Base-by-base conservation (phyloP, 2,329 filamentous ascomycete species). In the Cadophora gregata region DNA sequence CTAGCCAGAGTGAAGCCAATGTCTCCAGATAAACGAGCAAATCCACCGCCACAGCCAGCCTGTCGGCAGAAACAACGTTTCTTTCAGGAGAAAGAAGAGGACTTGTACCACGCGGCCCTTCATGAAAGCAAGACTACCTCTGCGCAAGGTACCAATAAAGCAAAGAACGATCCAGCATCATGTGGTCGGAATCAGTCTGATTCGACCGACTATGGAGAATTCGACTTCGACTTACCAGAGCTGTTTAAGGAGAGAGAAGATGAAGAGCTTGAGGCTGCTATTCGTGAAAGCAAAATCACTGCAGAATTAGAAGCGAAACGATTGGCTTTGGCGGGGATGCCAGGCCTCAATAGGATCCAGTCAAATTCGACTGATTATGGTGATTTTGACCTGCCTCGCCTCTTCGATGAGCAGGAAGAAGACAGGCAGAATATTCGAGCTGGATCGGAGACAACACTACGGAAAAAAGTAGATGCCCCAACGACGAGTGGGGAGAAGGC, bases 371-470 rank as follows among this genome's bases (percentile, higher is more conserved):
- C 51, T 9, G 62, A 59, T 24, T 53, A 63, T 51, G 47, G 61
- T 33, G 33, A 55, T 19, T 38, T 56, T 7, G 61, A 63, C 6
- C 9, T 63, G 7, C 31, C n/a, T 16, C 31, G 65, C 2, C 74
- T 75, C 47, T 76, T 75, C 47, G 64, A 72, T 55, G 74, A 76
- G 42, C 73, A 75, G 36, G 69, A 74, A 24, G 71, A 75, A 48
- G 72, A 74, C 62, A 21, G 14, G 4, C 21, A 8, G 21, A 58
- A 38, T 2, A 27, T 0, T 12, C 21, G 10, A 25, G 19, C 55
- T 14, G 53, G n/a, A 8, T 4, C 19, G 7, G 16, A 36, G 4
- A 10, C 31, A 5, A 29, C 36, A 24, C 2, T 9, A 24, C 31
- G 19, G 6, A n/a, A 24, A 1, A 8, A 56, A 5, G 1, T 9